Evolutionary conservation across 179 eudicot genomes (phyloP).

Genomic region (Carnegiea gigantea): DNA sequence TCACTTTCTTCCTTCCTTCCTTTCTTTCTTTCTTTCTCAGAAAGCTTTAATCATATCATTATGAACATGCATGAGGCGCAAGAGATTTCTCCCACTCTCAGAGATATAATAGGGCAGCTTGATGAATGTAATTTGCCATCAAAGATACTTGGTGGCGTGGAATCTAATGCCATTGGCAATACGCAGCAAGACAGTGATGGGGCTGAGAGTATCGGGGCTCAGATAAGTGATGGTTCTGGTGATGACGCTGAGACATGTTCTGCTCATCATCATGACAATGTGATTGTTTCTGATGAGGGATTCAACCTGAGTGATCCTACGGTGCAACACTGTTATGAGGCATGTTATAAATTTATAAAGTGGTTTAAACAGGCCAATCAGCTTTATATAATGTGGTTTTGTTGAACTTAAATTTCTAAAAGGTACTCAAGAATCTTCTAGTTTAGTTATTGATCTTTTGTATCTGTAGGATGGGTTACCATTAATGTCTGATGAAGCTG

Average conservation of each 20-base stretch:
- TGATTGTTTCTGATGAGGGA: constrained; percentile 44
- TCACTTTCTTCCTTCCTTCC: constrained; percentile 9
- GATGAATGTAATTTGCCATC: constrained; percentile 38
- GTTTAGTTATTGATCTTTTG: neutral
- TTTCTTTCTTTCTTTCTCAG: constrained; percentile 29
- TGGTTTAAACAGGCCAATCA: neutral
- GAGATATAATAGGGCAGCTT: constrained; percentile 46
- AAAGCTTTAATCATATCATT: constrained; percentile 57
- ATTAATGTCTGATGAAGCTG: constrained; percentile 31
- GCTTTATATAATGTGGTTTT: neutral
- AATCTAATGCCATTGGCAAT: constrained; percentile 12
- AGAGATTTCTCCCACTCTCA: constrained; percentile 60
- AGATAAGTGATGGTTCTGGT: constrained; percentile 31
- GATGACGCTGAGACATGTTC: constrained; percentile 40
- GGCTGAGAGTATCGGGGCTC: constrained; percentile 21
- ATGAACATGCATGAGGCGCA: constrained; percentile 36
- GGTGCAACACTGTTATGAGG: constrained; percentile 42
- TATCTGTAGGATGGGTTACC: constrained; percentile 44
- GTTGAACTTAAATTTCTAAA: neutral
- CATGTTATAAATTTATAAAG: constrained; percentile 7
- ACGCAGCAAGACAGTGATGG: constrained; percentile 14
- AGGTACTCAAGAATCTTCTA: neutral
- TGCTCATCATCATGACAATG: constrained; percentile 47
- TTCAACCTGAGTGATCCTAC: constrained; percentile 33
- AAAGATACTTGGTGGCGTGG: neutral